Evolutionary conservation across 495 filamentous ascomycete species (phyloP).

Genomic region (Aspergillus funiculosus): DNA sequence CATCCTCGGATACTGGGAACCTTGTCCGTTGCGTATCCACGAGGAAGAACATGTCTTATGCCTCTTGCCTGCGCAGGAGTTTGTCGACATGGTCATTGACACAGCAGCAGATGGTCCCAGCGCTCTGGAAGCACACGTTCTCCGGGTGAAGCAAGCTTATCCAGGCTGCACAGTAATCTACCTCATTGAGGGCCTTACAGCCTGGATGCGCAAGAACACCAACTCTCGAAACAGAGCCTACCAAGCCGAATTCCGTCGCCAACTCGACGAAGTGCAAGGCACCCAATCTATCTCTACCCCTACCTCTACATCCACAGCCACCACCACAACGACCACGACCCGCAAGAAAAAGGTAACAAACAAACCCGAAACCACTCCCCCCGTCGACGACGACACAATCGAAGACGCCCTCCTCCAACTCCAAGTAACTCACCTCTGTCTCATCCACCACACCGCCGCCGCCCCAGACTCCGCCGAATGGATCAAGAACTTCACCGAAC

Average conservation of each 20-base stretch:
- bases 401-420: constrained; percentile 68
- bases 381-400: constrained; percentile 63
- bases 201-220: constrained; percentile 65
- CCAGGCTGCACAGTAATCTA: constrained; percentile 56
- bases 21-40: constrained; percentile 50
- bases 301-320: constrained; percentile 12
- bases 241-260: constrained; percentile 56
- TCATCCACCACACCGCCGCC: constrained; percentile 66
- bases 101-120: constrained; percentile 10
- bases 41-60: constrained; percentile 64
- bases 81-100: constrained; percentile 53
- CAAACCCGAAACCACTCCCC: constrained; percentile 36
- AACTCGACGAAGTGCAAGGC: constrained; percentile 34
- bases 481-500: constrained; percentile 74
- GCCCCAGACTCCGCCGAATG: constrained; percentile 65
- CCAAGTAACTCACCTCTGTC: constrained; percentile 60
- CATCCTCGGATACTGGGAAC: constrained; percentile 59
- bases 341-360: constrained; percentile 36
- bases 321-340: constrained; percentile 20
- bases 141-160: constrained; percentile 48
- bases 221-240: constrained; percentile 63
- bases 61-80: constrained; percentile 59
- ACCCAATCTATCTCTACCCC: constrained; percentile 11
- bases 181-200: constrained; percentile 65
- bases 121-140: constrained; percentile 56